A percentile compares a stretch with the other conserved stretches of the same genome.
phyloP scores from a whole-genome alignment of 2,329 filamentous ascomycete species.

The Ascochyta koolunga region DNA sequence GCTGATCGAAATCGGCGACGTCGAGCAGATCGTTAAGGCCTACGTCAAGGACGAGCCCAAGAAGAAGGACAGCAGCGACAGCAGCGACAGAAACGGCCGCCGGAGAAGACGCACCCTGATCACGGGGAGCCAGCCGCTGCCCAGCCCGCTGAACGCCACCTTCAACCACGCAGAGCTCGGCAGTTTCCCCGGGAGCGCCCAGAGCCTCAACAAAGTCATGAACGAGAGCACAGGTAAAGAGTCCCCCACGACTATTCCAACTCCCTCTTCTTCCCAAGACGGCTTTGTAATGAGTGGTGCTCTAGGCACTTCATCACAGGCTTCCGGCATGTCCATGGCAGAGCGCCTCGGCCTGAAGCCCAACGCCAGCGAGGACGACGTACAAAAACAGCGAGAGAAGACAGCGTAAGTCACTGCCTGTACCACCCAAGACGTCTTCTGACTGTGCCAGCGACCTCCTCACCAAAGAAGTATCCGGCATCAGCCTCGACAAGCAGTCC shows the following conservation, averaged over 20 bases:
- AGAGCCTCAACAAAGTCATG: conserved; percentile 84
- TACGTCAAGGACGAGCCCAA: conserved; percentile 81
- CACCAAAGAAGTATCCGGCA: conserved; percentile 91
- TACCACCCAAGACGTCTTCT: not conserved
- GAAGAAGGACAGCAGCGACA: conserved; percentile 77
- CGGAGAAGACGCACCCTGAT: conserved; percentile 90
- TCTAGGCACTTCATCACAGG: conserved; percentile 56
- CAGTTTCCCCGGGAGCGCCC: conserved; percentile 63
- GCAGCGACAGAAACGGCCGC: conserved; percentile 89
- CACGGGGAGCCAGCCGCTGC: conserved; percentile 93
- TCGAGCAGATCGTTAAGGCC: conserved; percentile 96
- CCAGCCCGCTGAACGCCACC: conserved; percentile 89
- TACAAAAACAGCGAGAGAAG: conserved; percentile 85
- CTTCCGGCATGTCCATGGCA: conserved; percentile 61
- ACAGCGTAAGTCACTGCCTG: conserved; percentile 72
- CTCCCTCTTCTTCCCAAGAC: conserved; percentile 49
- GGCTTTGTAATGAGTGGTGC: conserved; percentile 62
- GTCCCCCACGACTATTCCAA: conserved; percentile 51
- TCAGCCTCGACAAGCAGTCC: conserved; percentile 77
- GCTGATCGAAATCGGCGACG: conserved; percentile 96
- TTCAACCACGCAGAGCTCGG: conserved; percentile 80
- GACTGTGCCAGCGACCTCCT: conserved; percentile 72
- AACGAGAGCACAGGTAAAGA: conserved; percentile 70
- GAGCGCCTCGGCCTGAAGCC: conserved; percentile 62
- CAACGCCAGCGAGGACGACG: conserved; percentile 57